Conservation (phyloP, 331 rosid species). For the Cydonia oblonga region DNA sequence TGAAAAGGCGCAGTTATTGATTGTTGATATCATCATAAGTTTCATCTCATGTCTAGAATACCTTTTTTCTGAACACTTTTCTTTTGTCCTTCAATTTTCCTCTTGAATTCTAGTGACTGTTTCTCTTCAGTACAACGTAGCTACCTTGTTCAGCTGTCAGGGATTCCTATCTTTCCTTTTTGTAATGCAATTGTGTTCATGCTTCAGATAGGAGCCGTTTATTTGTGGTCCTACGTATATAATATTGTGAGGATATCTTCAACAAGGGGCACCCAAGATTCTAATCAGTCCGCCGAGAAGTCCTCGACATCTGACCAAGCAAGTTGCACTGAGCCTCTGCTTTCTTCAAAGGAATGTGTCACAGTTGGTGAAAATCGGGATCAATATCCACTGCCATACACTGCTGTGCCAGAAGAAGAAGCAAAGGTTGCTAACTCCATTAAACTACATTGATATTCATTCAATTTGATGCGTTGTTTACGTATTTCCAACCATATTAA, state of each 20-base stretch:
- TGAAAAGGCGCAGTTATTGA: neutral
- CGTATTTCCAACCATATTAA: neutral
- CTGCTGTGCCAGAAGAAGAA: neutral
- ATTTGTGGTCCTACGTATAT: conserved; percentile 74
- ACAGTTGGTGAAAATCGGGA: conserved; percentile 10
- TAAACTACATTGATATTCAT: neutral
- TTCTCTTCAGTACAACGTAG: neutral
- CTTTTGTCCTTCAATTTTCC: neutral
- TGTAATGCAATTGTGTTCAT: neutral
- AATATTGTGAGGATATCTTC: conserved; percentile 65
- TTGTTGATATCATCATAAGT: too few species aligned
- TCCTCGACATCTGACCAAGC: conserved; percentile 1
- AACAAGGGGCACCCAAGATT: neutral
- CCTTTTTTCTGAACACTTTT: neutral
- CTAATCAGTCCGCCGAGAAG: neutral
- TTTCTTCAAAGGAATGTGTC: conserved; percentile 13
- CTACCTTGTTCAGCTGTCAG: neutral
- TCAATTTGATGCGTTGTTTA: neutral
- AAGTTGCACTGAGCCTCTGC: conserved; percentile 20
- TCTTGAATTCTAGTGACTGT: neutral
- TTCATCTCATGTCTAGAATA: neutral
- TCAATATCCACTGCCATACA: conserved; percentile 6
- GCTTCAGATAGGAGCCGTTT: conserved; percentile 60
- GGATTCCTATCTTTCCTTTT: neutral
- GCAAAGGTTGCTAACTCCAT: conserved; percentile 12